Percentiles rank a stretch among this genome's conserved stretches.
These are phyloP conservation scores for Trichoderma afroharzianum DNA, from an alignment of 2,329 filamentous ascomycete genomes.

Conservation along the genomic window DNA sequence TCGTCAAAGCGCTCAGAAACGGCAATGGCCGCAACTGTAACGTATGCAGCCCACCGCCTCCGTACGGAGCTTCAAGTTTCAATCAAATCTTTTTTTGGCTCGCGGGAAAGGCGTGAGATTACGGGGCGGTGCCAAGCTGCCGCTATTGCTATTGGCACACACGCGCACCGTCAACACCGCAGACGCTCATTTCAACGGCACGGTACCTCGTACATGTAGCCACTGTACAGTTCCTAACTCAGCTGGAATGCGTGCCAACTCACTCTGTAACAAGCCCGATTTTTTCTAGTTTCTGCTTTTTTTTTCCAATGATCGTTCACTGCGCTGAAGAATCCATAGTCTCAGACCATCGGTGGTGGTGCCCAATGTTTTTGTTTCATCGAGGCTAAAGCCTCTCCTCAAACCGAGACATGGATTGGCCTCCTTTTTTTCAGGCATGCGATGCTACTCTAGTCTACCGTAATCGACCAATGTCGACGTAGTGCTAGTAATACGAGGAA, in stretches of 20 bases:
- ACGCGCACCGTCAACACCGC: constrained; percentile 8
- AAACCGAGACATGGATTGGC: constrained; percentile 10
- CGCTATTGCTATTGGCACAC: constrained; percentile 9
- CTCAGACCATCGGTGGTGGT: not conserved
- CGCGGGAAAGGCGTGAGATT: not conserved
- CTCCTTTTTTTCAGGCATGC: constrained; percentile 11
- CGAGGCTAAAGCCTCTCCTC: not conserved
- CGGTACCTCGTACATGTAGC: not conserved
- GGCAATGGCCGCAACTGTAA: not conserved
- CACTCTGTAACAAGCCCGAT: not conserved
- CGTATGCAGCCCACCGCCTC: not conserved
- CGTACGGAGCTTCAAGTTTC: constrained; percentile 1
- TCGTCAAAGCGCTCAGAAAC: not conserved
- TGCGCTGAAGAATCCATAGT: not conserved
- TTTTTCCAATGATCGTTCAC: not conserved
- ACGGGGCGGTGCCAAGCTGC: constrained; percentile 7
- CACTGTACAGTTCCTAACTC: not conserved
- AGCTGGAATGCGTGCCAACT: not conserved
- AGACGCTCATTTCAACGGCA: constrained; percentile 1
- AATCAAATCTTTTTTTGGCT: not conserved
- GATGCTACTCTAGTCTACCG: constrained; percentile 11
- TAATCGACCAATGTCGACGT: constrained; percentile 1
- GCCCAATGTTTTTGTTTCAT: constrained; percentile 6
- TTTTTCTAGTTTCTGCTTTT: not conserved
- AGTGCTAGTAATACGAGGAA: constrained; percentile 5